phyloP scores from a whole-genome alignment of 306 rosid genomes.

The Cucurbita pepo region DNA sequence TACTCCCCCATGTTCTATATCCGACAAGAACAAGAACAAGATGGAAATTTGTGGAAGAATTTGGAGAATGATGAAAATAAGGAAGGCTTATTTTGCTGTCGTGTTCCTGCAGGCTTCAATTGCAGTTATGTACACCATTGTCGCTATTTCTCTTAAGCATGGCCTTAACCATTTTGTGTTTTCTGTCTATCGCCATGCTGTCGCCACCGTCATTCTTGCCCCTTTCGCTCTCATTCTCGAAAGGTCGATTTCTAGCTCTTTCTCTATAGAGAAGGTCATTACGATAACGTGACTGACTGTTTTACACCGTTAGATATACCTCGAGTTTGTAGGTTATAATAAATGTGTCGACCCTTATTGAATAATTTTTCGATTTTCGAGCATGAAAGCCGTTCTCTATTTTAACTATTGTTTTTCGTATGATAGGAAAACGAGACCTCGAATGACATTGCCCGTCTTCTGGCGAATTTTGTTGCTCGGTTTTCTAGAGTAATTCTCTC shows the following conservation, averaged over 20 bases:
- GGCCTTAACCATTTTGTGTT: neutral
- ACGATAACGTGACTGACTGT: too few relatives aligned
- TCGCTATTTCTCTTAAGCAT: neutral
- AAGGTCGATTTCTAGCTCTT: neutral
- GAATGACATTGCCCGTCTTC: neutral
- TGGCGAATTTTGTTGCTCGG: neutral
- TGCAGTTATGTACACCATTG: neutral
- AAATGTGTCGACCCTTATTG: too few relatives aligned
- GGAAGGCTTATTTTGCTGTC: neutral
- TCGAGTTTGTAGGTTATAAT: too few relatives aligned
- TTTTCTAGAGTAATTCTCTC: neutral
- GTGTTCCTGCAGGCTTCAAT: neutral
- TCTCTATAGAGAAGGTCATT: neutral
- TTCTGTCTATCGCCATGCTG: neutral
- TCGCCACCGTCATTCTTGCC: neutral
- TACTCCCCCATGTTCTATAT: neutral
- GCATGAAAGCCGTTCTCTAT: too few relatives aligned
- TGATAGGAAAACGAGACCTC: neutral
- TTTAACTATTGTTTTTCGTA: neutral
- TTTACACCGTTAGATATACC: too few relatives aligned
- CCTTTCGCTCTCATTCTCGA: neutral
- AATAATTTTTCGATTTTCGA: too few relatives aligned
- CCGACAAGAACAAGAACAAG: neutral
- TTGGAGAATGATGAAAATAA: neutral
- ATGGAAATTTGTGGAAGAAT: neutral